Conservation (phyloP, 2,329 filamentous ascomycete genomes). For the Neocatenulostroma microsporum region DNA sequence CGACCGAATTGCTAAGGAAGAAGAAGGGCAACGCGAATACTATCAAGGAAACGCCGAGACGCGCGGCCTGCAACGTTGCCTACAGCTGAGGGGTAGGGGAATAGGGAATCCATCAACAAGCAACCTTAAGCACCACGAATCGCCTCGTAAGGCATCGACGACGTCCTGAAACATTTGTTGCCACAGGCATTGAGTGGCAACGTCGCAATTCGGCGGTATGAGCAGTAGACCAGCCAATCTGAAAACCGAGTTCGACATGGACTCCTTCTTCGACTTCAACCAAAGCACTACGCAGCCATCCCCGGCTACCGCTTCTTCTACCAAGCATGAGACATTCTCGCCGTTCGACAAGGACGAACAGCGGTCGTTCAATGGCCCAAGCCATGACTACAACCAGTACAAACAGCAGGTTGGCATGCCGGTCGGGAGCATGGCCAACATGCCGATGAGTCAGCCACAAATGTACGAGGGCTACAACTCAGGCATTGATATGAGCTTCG, state of each 20-base stretch:
- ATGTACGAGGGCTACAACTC: constrained; percentile 36
- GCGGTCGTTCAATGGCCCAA: constrained; percentile 49
- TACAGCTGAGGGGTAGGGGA: constrained; percentile 7
- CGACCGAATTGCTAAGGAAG: background rate
- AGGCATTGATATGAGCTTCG: constrained; percentile 59
- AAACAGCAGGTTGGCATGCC: constrained; percentile 93
- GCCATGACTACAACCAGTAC: constrained; percentile 91
- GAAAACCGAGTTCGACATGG: constrained; percentile 34
- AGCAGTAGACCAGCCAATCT: constrained; percentile 17
- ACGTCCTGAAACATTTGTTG: background rate
- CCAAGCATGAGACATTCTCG: constrained; percentile 18
- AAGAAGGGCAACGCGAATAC: background rate
- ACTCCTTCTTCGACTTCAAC: constrained; percentile 35
- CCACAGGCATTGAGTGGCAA: constrained; percentile 6
- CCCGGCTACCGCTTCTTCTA: constrained; percentile 22
- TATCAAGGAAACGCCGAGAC: constrained; percentile 6
- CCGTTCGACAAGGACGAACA: constrained; percentile 30
- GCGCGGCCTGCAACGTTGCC: constrained; percentile 12
- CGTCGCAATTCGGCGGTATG: constrained; percentile 13
- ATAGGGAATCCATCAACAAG: constrained; percentile 5
- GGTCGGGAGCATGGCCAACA: constrained; percentile 70
- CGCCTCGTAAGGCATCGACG: constrained; percentile 5
- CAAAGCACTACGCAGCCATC: constrained; percentile 25
- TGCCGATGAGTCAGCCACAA: constrained; percentile 56
- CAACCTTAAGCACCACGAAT: background rate